Evolutionary conservation across 345 rosid species (phyloP), one percentile per base, ranked within the genome.

Genomic region (Dimocarpus longan): DNA sequence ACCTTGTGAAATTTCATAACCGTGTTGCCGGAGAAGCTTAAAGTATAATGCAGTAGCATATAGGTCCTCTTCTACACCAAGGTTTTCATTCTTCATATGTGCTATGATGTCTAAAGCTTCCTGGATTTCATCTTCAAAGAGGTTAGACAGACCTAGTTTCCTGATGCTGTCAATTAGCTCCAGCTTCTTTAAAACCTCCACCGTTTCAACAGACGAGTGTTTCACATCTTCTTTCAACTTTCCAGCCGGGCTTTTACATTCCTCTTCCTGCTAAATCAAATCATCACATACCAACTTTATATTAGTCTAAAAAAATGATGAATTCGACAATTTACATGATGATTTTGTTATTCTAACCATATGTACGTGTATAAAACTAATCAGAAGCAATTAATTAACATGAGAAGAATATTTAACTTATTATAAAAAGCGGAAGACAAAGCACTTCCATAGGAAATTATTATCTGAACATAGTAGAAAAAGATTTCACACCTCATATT

Each of bases 1-100:
- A 81, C 92, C 88, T 84, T 82, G 84, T 56, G 92, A 87, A 77
- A 83, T 81, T 68, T 80, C 66, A 68, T 81, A 78, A 42, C 88
- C 86, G 13, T 89, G 83, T 65, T 78, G 84, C 80, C 92, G 77
- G 60, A 89, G 84, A 32, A 87, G 84, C 75, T 75, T 87, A 76
- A 89, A 89, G 64, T 85, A 66, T 71, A 86, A 78, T 0, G 92
- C 84, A 37, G 71, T 77, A 11, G 68, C 19, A 44, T 86, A 83
- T 37, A 86, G 85, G 66, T 82, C 73, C 10, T 75, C 77, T 56
- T 80, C 56, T n/a, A 24, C 52, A 8, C 70, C 5, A 24, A 18
- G 21, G 16, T 16, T 70, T 26, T 50, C 50, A 52, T 37, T 72
- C 46, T 54, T 21, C 16, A 74, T 66, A 18, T 65, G 60, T 5